phyloP scores from a whole-genome alignment of 345 rosid genomes.

The Trapa bicornis region DNA sequence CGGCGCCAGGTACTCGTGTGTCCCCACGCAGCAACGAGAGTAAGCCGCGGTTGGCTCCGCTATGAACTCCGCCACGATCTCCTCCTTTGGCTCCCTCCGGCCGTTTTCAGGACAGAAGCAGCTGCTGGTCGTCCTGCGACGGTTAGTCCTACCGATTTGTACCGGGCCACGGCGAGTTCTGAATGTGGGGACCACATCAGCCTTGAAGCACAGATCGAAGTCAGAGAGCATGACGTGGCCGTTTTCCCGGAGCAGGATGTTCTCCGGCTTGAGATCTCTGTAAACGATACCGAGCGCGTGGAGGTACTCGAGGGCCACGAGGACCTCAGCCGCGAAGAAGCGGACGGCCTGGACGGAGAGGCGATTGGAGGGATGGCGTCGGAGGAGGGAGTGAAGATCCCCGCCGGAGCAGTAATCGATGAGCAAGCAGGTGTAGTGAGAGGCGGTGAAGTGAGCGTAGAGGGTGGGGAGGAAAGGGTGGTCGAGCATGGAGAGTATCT shows the following conservation, averaged over 20 bases:
- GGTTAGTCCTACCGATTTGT: neutral
- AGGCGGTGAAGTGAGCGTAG: conserved; percentile 55
- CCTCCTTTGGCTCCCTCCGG: conserved; percentile 17
- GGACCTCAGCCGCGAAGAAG: conserved; percentile 73
- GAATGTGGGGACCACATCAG: conserved; percentile 46
- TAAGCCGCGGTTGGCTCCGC: conserved; percentile 57
- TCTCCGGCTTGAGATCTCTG: conserved; percentile 88
- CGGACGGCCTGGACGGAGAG: conserved; percentile 47
- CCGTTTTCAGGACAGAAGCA: conserved; percentile 15
- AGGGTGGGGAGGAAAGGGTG: conserved; percentile 82
- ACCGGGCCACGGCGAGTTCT: conserved; percentile 10
- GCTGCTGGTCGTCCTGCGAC: conserved; percentile 6
- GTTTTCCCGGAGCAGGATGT: conserved; percentile 60
- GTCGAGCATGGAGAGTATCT: conserved; percentile 55
- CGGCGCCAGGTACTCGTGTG: conserved; percentile 88
- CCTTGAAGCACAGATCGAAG: conserved; percentile 56
- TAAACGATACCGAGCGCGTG: conserved; percentile 83
- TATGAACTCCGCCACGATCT: conserved; percentile 33
- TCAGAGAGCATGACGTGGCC: conserved; percentile 89
- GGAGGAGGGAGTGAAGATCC: conserved; percentile 70
- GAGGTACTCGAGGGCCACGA: conserved; percentile 71
- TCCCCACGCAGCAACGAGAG: conserved; percentile 68
- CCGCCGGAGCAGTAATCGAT: conserved; percentile 86
- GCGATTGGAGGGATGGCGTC: conserved; percentile 52
- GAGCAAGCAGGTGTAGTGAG: conserved; percentile 75